Conservation (phyloP, 148 eudicot species). For the Camellia japonica region DNA sequence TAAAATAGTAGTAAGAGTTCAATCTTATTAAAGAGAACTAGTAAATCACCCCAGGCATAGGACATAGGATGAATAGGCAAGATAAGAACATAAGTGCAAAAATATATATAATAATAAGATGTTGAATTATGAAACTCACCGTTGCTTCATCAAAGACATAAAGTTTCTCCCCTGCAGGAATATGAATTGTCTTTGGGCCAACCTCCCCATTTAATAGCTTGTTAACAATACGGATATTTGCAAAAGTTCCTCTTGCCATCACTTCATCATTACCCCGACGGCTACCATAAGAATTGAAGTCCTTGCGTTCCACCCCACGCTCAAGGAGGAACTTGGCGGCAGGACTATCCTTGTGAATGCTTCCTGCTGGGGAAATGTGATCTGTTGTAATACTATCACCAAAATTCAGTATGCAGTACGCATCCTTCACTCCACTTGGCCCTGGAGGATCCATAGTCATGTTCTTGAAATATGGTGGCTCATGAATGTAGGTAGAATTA, state of each 20-base stretch:
- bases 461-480: slow-evolving; percentile 27
- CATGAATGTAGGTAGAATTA: slow-evolving; percentile 26
- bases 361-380: slow-evolving; percentile 29
- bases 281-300: slow-evolving; percentile 29
- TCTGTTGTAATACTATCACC: slow-evolving; percentile 30
- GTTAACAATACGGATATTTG: slow-evolving; percentile 26
- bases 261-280: slow-evolving; percentile 27
- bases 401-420: slow-evolving; percentile 24
- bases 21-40: background rate
- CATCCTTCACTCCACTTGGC: slow-evolving; percentile 23
- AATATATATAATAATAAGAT: background rate
- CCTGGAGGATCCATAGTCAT: slow-evolving; percentile 29
- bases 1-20: background rate
- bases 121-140: slow-evolving; percentile 2
- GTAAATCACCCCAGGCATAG: background rate
- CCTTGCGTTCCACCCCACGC: slow-evolving; percentile 20
- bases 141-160: slow-evolving; percentile 24
- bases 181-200: slow-evolving; percentile 22
- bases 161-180: slow-evolving; percentile 24
- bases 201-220: slow-evolving; percentile 26
- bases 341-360: slow-evolving; percentile 27
- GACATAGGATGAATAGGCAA: background rate
- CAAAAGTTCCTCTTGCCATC: slow-evolving; percentile 28
- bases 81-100: background rate
- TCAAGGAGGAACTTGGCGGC: slow-evolving; percentile 23